Evolutionary conservation across 2,329 filamentous ascomycete genomes (phyloP), one percentile per base, ranked within the genome.

Genomic region (Magnaporthiopsis rhizophila): DNA sequence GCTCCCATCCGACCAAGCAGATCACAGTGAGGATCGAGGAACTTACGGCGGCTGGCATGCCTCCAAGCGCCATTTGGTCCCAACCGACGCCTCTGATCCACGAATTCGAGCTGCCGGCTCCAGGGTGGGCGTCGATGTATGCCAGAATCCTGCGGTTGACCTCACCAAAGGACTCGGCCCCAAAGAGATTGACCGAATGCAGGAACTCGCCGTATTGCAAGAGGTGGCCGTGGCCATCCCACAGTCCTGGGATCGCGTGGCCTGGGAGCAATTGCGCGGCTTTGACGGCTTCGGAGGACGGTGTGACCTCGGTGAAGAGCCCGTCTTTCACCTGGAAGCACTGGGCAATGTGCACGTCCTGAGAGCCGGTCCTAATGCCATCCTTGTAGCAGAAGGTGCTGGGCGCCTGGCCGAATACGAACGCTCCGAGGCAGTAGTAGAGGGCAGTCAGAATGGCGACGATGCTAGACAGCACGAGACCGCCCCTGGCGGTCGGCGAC

Each of bases 221-320:
- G 61, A 90, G 75, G 71, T 90, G 88, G 0, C 86, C 88, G 71
- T 90, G 88, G 0, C 86, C 87, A 68, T 91, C 88, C 83, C 87
- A 90, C 1, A 91, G 77, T 0, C 88, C 88, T 0, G 88, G 88
- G 32, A 89, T 82, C 1, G 83, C 86, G 68, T 84, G 80, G 0
- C 86, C 86, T 6, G 73, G 67, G 15, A 77, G 69, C 28, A 74
- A 74, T 21, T 72, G 71, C 18, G 50, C 18, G 28, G 71, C 69
- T 28, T 72, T 69, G 0, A 71, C 72, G 11, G 70, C 71, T 21
- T 71, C 69, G 3, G 67, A 68, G 3, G 74, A 74, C n/a, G 73
- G 45, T 50, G 64, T 58, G 0, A 87, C 79, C 6, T 76, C 74
- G 0, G 75, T 75, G 68, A 88, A 86, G 15, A 75, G 73, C 0